Evolutionary conservation across 805 yeast species (phyloP).

Genomic region (Cyberlindnera mycetangii): DNA sequence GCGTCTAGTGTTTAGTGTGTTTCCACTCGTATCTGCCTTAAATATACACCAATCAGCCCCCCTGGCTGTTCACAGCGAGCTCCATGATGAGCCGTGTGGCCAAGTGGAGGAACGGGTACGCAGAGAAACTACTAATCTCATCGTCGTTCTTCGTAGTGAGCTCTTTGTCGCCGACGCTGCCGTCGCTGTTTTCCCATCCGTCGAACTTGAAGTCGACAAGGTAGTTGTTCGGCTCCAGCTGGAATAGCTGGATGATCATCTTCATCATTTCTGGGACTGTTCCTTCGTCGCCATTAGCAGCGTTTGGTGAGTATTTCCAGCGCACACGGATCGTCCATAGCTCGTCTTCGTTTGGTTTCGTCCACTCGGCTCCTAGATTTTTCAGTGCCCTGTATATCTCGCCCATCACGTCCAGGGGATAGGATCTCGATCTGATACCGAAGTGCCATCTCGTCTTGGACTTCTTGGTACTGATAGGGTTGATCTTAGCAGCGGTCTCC

Average conservation of each 20-base stretch:
- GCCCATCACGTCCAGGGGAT: conserved; percentile 98
- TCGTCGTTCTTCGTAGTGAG: conserved; percentile 44
- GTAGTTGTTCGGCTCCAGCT: conserved; percentile 92
- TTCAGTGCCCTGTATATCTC: conserved; percentile 93
- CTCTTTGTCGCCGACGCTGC: conserved; percentile 30
- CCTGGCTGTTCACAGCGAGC: conserved; percentile 88
- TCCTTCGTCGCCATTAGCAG: conserved; percentile 18
- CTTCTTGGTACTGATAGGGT: conserved; percentile 69
- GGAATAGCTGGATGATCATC: conserved; percentile 96
- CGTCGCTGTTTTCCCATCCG: conserved; percentile 64
- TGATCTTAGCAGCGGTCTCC: conserved; percentile 43
- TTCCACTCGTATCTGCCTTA: not conserved
- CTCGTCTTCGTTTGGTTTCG: conserved; percentile 90
- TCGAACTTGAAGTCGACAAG: conserved; percentile 81
- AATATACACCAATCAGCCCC: conserved; percentile 23
- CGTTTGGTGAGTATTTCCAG: conserved; percentile 70
- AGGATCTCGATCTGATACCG: conserved; percentile 93
- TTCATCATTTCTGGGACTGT: conserved; percentile 78
- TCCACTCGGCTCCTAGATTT: conserved; percentile 96
- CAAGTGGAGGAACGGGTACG: conserved; percentile 90
- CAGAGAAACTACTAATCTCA: conserved; percentile 86
- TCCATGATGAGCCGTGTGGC: conserved; percentile 95
- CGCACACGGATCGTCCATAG: conserved; percentile 94
- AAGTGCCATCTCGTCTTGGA: conserved; percentile 98
- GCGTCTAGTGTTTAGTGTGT: not conserved